These are phyloP conservation scores for Dendrocalamus latiflorus DNA, from an alignment of 202 grass and related monocot genomes.

Conservation along the genomic window DNA sequence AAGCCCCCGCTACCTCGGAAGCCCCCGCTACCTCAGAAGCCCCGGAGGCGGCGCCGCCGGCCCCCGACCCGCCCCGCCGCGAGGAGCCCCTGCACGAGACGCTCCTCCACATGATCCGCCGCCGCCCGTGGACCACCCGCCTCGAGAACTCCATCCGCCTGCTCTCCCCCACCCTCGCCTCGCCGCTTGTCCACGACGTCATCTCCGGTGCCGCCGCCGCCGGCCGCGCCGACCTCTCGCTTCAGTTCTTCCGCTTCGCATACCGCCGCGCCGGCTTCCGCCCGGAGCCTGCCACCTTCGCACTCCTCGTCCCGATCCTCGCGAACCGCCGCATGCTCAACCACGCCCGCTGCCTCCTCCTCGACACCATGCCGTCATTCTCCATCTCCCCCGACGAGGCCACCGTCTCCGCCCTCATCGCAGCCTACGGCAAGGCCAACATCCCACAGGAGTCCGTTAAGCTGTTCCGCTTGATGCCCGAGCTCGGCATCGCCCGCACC, in stretches of 20 bases:
- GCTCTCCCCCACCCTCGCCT: slow-evolving; percentile 41
- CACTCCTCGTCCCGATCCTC: slow-evolving; percentile 57
- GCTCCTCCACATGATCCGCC: slow-evolving; percentile 28
- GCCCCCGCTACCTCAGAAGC: no score
- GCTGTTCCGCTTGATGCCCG: no score
- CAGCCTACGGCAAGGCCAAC: slow-evolving; percentile 48
- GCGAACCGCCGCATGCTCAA: slow-evolving; percentile 71
- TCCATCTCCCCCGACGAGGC: slow-evolving; percentile 49
- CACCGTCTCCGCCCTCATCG: slow-evolving; percentile 60
- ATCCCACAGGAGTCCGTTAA: no score
- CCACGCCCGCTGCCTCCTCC: slow-evolving; percentile 88
- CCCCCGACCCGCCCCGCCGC: neutral
- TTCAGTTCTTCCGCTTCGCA: no score
- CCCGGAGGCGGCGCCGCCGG: neutral
- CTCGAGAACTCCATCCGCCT: slow-evolving; percentile 83
- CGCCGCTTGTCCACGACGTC: slow-evolving; percentile 55
- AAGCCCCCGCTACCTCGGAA: no score
- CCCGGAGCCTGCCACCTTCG: slow-evolving; percentile 53
- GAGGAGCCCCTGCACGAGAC: slow-evolving; percentile 69
- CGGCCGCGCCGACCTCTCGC: slow-evolving; percentile 41
- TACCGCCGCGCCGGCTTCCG: slow-evolving; percentile 75
- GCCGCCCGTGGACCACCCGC: slow-evolving; percentile 82
- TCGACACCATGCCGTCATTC: slow-evolving; percentile 77
- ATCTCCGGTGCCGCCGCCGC: slow-evolving; percentile 31
- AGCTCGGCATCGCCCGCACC: no score